A percentile compares a stretch with the other conserved stretches of the same genome.
phyloP scores from a whole-genome alignment of 1,139 yeast species.

The Candida sanyaensis region DNA sequence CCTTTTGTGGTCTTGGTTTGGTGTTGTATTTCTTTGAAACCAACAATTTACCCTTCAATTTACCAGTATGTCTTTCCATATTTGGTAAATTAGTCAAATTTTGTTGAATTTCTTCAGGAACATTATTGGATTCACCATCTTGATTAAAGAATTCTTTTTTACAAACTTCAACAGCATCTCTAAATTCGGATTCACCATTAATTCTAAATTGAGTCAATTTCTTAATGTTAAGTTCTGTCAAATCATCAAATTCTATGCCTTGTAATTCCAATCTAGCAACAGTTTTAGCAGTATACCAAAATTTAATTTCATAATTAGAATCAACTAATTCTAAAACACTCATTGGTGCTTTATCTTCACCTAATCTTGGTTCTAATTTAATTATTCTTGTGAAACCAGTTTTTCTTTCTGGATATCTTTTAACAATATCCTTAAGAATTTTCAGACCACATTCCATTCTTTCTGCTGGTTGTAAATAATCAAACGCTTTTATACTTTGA shows the following conservation, averaged over 20 bases:
- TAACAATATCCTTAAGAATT: slow-evolving; percentile 62
- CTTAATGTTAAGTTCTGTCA: slow-evolving; percentile 58
- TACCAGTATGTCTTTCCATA: slow-evolving; percentile 29
- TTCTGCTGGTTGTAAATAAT: slow-evolving; percentile 45
- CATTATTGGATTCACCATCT: slow-evolving; percentile 27
- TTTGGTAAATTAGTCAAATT: slow-evolving; percentile 39
- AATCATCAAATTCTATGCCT: slow-evolving; percentile 58
- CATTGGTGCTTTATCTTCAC: slow-evolving; percentile 90
- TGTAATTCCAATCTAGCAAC: slow-evolving; percentile 80
- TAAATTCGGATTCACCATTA: slow-evolving; percentile 56
- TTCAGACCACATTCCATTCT: slow-evolving; percentile 49
- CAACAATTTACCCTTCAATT: slow-evolving; percentile 25
- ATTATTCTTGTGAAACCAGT: slow-evolving; percentile 90
- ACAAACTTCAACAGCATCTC: slow-evolving; percentile 64
- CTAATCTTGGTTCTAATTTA: slow-evolving; percentile 78
- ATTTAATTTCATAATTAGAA: slow-evolving; percentile 67
- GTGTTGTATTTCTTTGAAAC: slow-evolving; percentile 40
- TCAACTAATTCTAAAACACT: slow-evolving; percentile 88
- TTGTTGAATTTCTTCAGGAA: slow-evolving; percentile 24
- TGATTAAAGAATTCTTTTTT: slow-evolving; percentile 56
- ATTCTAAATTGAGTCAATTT: slow-evolving; percentile 49
- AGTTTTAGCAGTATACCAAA: slow-evolving; percentile 75
- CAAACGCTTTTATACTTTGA: slow-evolving; percentile 25
- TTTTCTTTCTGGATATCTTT: slow-evolving; percentile 60
- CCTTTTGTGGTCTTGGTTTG: slow-evolving; percentile 28